Evolutionary conservation across 148 eudicot genomes (phyloP).

Genomic region (Chenopodium suecicum): DNA sequence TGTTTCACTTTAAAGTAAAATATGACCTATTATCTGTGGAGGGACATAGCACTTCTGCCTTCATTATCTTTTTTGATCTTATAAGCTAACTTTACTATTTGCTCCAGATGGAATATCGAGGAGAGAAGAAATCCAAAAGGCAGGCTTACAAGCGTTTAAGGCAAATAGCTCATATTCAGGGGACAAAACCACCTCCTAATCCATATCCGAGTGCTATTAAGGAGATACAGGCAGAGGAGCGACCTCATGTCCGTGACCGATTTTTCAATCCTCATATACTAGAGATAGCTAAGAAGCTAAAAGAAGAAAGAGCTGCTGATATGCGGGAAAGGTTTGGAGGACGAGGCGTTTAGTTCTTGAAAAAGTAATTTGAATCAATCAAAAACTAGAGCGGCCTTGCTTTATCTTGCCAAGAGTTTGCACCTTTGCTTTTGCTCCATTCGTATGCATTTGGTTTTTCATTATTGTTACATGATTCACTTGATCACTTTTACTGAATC

Average conservation of each 20-base stretch:
- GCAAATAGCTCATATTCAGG: slow-evolving; percentile 69
- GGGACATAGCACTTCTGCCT: not conserved
- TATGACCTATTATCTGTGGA: not conserved
- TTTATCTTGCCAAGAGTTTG: not conserved
- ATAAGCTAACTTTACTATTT: not conserved
- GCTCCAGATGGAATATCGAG: slow-evolving; percentile 74
- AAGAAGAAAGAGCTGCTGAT: slow-evolving; percentile 46
- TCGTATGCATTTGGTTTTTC: not conserved
- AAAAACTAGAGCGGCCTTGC: not conserved
- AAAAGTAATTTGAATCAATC: not conserved
- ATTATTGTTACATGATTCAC: not conserved
- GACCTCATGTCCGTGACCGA: slow-evolving; percentile 63
- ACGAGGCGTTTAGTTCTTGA: slow-evolving; percentile 25
- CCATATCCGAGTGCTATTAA: slow-evolving; percentile 86
- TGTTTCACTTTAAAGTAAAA: not conserved
- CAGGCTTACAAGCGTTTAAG: slow-evolving; percentile 64
- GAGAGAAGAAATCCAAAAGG: slow-evolving; percentile 59
- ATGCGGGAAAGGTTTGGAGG: slow-evolving; percentile 46
- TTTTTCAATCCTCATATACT: slow-evolving; percentile 51
- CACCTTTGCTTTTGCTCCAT: not conserved
- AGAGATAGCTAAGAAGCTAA: slow-evolving; percentile 48
- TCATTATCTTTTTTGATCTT: not conserved
- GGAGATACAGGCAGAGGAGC: slow-evolving; percentile 90
- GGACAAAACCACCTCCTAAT: slow-evolving; percentile 68
- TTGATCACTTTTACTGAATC: not conserved